phyloP scores from a whole-genome alignment of 2,329 filamentous ascomycete genomes.

The Penicillium sp. region DNA sequence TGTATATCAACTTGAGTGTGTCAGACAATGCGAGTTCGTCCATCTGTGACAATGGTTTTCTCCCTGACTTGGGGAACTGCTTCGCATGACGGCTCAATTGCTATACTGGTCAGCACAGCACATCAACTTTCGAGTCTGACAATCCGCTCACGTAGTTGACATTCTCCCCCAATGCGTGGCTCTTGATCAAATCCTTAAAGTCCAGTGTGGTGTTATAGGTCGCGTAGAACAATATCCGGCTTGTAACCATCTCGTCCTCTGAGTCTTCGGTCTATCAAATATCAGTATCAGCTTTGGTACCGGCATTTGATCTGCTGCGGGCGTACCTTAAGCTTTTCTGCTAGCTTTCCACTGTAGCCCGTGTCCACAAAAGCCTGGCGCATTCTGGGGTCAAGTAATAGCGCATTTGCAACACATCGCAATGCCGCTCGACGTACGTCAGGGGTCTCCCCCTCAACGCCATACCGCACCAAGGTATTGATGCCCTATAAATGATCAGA shows the following conservation, averaged over 20 bases:
- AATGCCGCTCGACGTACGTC: slow-evolving; percentile 72
- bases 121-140: background rate
- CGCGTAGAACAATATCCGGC: slow-evolving; percentile 75
- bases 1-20: slow-evolving; percentile 85
- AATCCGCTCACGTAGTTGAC: slow-evolving; percentile 55
- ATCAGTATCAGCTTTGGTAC: background rate
- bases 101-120: slow-evolving; percentile 30
- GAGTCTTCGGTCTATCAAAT: slow-evolving; percentile 60
- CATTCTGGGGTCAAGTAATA: slow-evolving; percentile 67
- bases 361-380: slow-evolving; percentile 73
- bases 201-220: slow-evolving; percentile 75
- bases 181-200: slow-evolving; percentile 63
- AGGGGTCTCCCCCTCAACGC: slow-evolving; percentile 65
- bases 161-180: slow-evolving; percentile 65
- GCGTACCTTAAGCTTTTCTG: slow-evolving; percentile 64
- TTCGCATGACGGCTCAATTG: slow-evolving; percentile 71
- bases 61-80: slow-evolving; percentile 48
- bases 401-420: slow-evolving; percentile 79
- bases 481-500: slow-evolving; percentile 62
- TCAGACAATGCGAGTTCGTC: slow-evolving; percentile 79
- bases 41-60: slow-evolving; percentile 47
- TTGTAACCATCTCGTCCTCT: slow-evolving; percentile 83
- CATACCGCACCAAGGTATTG: slow-evolving; percentile 67
- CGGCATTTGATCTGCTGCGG: background rate
- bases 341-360: slow-evolving; percentile 66